Evolutionary conservation across 192 early-diverging fungal species (phyloP).

Genomic region (Mortierella claussenii): DNA sequence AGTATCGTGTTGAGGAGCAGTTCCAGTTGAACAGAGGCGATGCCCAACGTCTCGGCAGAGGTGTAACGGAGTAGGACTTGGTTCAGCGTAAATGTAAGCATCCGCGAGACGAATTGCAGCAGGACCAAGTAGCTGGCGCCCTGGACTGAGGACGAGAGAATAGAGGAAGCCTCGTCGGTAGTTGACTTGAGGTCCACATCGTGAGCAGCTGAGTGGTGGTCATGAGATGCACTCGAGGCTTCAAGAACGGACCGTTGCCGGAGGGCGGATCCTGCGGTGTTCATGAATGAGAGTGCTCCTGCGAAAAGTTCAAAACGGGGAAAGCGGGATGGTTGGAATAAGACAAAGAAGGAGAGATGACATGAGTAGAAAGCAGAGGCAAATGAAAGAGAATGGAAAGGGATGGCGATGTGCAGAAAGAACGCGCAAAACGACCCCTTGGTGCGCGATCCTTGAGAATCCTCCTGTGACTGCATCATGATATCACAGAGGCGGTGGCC

Average conservation of each 20-base stretch:
- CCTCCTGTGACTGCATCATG: not conserved
- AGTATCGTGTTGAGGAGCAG: slow-evolving; percentile 89
- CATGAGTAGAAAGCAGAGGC: not conserved
- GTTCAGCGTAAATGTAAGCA: slow-evolving; percentile 87
- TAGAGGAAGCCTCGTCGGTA: slow-evolving; percentile 26
- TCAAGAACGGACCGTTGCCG: slow-evolving; percentile 19
- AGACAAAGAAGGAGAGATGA: not conserved
- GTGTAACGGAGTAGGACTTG: slow-evolving; percentile 79
- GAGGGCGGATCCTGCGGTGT: slow-evolving; percentile 16
- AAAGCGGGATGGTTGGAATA: too few species aligned
- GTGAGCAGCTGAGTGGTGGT: too few species aligned
- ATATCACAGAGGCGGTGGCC: too few species aligned
- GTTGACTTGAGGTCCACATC: slow-evolving; percentile 1
- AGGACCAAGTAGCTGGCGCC: slow-evolving; percentile 81
- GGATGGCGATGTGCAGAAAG: not conserved
- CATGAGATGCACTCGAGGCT: not conserved
- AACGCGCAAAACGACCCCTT: too few species aligned
- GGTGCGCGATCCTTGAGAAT: too few species aligned
- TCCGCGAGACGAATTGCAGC: slow-evolving; percentile 77
- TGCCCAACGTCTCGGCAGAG: slow-evolving; percentile 78
- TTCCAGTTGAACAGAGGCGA: slow-evolving; percentile 87
- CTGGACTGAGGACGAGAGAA: slow-evolving; percentile 69
- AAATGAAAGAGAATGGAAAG: not conserved
- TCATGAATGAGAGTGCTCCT: too few species aligned
- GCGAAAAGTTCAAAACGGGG: too few species aligned